Base-by-base conservation (phyloP, 495 filamentous ascomycete species). In the Paragyromitra xinjiangensis region DNA sequence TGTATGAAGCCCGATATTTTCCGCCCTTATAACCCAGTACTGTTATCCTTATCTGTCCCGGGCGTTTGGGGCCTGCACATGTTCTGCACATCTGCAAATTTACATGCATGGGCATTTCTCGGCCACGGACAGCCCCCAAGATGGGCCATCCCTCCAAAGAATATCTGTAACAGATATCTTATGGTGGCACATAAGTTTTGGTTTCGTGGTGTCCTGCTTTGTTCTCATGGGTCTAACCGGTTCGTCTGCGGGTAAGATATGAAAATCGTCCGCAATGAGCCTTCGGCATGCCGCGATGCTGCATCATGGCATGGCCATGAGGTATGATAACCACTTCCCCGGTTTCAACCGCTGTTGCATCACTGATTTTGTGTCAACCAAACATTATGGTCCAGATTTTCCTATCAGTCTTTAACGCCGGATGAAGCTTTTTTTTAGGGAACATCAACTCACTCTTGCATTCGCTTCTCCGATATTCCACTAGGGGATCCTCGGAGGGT, bases 251-350 rank as follows among this genome's bases (percentile, higher is more conserved):
- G 74, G 42, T 73, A 73, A 77, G 71, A 73, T 65, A 66, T 50
- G 29, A 50, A 59, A 58, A 70, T 16, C 3, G 19, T 71, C 69
- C 56, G 29, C 22, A 75, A 75, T 26, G 67, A 65, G 73, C 66
- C 61, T 50, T 73, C 69, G 69, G 69, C 74, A 73, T 77, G 37
- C 74, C 74, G 74, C 50, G 62, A 29, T 22, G 56, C 73, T 76
- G 73, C 73, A 77, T 70, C 34, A n/a, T 50, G 4, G 44, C 45
- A 61, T 42, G 56, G 59, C 73, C 61, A 65, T 61, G 69, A 73
- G 69, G 74, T 73, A 73, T 73, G 69, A 77, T 77, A 77, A 77
- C 74, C 69, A 77, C 61, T 77, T 77, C 74, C 74, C 74, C 74
- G 74, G 74, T 73, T 73, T 59, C 74, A 66, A 77, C 74, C 74